phyloP scores from a whole-genome alignment of 2,329 filamentous ascomycete genomes.

The Ceratocystiopsis minuta region DNA sequence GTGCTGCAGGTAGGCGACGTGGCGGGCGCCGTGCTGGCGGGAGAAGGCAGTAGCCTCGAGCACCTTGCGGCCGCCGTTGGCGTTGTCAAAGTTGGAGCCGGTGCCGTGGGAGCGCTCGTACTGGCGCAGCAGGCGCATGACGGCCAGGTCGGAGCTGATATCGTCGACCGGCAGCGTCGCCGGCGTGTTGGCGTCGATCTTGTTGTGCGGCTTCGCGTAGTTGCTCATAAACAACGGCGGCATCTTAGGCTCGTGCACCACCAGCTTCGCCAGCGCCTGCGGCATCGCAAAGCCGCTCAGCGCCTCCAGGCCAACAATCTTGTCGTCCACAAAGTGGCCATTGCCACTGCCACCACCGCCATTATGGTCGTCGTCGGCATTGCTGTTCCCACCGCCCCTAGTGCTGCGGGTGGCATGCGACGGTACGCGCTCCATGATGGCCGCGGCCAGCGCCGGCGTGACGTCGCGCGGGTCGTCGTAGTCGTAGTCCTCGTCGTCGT shows the following conservation, averaged over 20 bases:
- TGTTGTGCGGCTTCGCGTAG: slow-evolving; percentile 39
- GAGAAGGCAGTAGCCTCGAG: slow-evolving; percentile 36
- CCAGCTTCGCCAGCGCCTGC: slow-evolving; percentile 37
- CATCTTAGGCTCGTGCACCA: slow-evolving; percentile 38
- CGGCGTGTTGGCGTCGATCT: slow-evolving; percentile 38
- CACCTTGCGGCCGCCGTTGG: slow-evolving; percentile 33
- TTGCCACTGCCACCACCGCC: not conserved
- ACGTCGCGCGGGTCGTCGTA: slow-evolving; percentile 15
- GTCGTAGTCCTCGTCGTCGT: slow-evolving; percentile 17
- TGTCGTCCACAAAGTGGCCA: slow-evolving; percentile 36
- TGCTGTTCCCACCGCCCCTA: slow-evolving; percentile 31
- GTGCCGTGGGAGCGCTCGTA: slow-evolving; percentile 35
- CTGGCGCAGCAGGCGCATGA: slow-evolving; percentile 39
- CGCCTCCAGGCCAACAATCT: slow-evolving; percentile 40
- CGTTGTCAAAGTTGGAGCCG: slow-evolving; percentile 36
- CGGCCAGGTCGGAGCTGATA: slow-evolving; percentile 33
- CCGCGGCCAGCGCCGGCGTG: slow-evolving; percentile 19
- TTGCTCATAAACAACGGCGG: slow-evolving; percentile 37
- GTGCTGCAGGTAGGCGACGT: slow-evolving; percentile 28
- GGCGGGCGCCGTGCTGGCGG: slow-evolving; percentile 25
- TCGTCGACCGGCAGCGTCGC: slow-evolving; percentile 32
- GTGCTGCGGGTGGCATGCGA: slow-evolving; percentile 48
- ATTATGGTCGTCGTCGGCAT: not conserved
- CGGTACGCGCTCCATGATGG: slow-evolving; percentile 43
- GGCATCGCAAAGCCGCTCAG: slow-evolving; percentile 41